phyloP scores from a whole-genome alignment of 1,139 yeast species.

The Suhomyces choctaworum region DNA sequence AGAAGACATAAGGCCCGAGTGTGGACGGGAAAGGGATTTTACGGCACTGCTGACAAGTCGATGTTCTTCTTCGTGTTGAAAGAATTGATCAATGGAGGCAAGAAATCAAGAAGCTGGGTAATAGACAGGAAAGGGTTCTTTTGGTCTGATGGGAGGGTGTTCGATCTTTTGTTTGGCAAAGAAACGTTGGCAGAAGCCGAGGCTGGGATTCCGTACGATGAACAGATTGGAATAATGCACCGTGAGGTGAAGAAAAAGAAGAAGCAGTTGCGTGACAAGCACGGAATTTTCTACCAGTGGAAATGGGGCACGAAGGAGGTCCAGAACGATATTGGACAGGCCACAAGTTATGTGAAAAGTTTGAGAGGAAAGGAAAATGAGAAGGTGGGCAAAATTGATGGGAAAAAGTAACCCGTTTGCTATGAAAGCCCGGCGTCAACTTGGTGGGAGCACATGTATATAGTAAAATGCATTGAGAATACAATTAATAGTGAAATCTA shows the following conservation, averaged over 20 bases:
- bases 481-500: no score
- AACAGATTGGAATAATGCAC: slow-evolving; percentile 45
- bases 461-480: no score
- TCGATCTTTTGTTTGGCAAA: slow-evolving; percentile 76
- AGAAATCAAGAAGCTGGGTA: slow-evolving; percentile 60
- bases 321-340: slow-evolving; percentile 29
- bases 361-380: slow-evolving; percentile 7
- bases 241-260: slow-evolving; percentile 42
- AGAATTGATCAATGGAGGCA: slow-evolving; percentile 45
- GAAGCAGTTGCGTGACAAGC: slow-evolving; percentile 37
- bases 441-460: no score
- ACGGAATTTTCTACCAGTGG: slow-evolving; percentile 44
- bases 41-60: slow-evolving; percentile 77
- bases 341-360: slow-evolving; percentile 20
- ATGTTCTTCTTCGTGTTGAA: slow-evolving; percentile 72
- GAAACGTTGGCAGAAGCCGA: slow-evolving; percentile 76
- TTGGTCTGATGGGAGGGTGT: slow-evolving; percentile 90
- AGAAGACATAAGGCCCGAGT: slow-evolving; percentile 66
- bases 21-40: slow-evolving; percentile 85
- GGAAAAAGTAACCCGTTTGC: slow-evolving; percentile 8
- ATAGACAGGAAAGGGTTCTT: slow-evolving; percentile 79
- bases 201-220: slow-evolving; percentile 70
- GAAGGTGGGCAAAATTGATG: slow-evolving; percentile 10
- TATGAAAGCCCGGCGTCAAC: no score
- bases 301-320: slow-evolving; percentile 40